Evolutionary conservation across 2,329 filamentous ascomycete genomes (phyloP).

Genomic region (Fusarium kyushuense): DNA sequence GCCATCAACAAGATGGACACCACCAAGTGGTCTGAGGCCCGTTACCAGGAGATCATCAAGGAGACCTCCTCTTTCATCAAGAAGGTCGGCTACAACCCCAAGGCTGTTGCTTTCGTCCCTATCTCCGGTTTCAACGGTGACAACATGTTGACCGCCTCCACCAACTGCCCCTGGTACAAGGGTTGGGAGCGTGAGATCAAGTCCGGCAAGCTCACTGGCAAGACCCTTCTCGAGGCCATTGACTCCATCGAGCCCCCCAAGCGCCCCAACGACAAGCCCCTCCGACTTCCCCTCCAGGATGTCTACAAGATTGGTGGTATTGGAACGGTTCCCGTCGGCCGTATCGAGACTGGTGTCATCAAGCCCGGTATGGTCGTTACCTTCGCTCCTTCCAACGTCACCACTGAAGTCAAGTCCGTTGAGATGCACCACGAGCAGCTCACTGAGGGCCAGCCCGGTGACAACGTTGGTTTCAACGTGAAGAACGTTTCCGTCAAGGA

Average conservation of each 20-base stretch:
- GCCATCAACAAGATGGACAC: constrained; percentile 99
- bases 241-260: constrained; percentile 92
- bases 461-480: constrained; percentile 99
- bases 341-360: constrained; percentile 99
- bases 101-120: constrained; percentile 97
- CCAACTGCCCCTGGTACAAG: constrained; percentile 99
- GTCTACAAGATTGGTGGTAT: constrained; percentile 99
- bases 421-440: constrained; percentile 99
- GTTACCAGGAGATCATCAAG: constrained; percentile 99
- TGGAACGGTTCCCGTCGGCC: constrained; percentile 99
- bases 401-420: constrained; percentile 99
- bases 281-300: constrained; percentile 99
- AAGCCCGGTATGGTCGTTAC: constrained; percentile 94
- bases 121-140: constrained; percentile 99
- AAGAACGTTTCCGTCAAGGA: constrained; percentile 99
- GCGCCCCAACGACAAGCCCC: constrained; percentile 98
- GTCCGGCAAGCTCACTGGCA: constrained; percentile 89
- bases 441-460: constrained; percentile 91
- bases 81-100: constrained; percentile 99
- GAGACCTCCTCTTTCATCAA: constrained; percentile 99
- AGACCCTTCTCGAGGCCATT: constrained; percentile 99
- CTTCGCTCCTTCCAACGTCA: constrained; percentile 98
- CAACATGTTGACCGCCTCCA: constrained; percentile 94
- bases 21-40: constrained; percentile 95
- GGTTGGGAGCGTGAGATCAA: constrained; percentile 97